Base-by-base conservation (phyloP, 2,329 filamentous ascomycete genomes). In the Nothopassalora personata region DNA sequence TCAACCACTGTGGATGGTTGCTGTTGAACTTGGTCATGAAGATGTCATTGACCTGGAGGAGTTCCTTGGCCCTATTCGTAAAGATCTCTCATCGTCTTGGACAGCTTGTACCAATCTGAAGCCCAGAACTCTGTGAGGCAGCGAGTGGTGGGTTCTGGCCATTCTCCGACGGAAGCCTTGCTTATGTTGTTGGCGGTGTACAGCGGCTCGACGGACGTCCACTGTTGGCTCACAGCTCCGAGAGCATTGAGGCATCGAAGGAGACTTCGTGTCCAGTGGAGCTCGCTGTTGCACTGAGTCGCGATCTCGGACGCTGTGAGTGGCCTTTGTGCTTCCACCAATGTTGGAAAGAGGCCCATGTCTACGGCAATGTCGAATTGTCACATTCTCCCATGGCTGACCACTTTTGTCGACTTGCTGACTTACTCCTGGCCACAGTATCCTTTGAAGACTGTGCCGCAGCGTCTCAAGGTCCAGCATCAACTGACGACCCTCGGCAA, bases 21-120 rank as follows among this genome's bases (percentile, higher is more conserved):
- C 43, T 33, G 18, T 59, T 59, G 34, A 48, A 59, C 1, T 50
- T 30, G 6, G 51, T 47, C 57, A 59, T 59, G 52, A 59, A 59
- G 36, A 49, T 33, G 23, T 51, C 57, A 9, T 46, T 39, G 23
- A 31, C 45, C 9, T 15, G 51, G 5, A 55, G 13, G n/a, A 55
- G 50, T 15, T 53, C 51, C 10, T 52, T 55, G 4, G 57, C 43
- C 33, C 28, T 45, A 11, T 36, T 15, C 10, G 10, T 15, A 36
- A 59, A 31, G 28, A 59, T 59, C 15, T 55, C 57, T 52, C 57
- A 59, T 50, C 34, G 3, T 45, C 57, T n/a, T 53, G 39, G 43
- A 45, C 52, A 34, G 15, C 34, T 59, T 59, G 52, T 59, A 59
- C 34, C 34, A 36, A 15, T 36, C 34, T 9, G 34, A 8, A 36